A percentile compares a stretch with the other conserved stretches of the same genome.
Evolutionary conservation across 2,329 filamentous ascomycete species (phyloP).

Genomic region (Monilinia aucupariae): DNA sequence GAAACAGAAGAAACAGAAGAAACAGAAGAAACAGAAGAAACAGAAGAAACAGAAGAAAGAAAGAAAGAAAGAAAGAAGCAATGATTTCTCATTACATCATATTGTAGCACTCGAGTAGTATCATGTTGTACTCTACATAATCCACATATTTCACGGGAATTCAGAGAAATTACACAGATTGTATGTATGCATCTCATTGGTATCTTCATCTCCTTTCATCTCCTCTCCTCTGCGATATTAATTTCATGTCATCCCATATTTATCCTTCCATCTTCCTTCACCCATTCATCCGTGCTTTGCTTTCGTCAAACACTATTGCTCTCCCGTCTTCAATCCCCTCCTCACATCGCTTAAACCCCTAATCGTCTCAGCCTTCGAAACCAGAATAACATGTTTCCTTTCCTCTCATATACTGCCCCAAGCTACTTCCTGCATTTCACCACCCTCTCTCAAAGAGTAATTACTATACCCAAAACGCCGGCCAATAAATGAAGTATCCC

Average conservation of each 20-base stretch:
- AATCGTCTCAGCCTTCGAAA: neutral
- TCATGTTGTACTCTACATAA: neutral
- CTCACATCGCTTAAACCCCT: neutral
- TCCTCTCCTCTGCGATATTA: neutral
- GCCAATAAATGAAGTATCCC: neutral
- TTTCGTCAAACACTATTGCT: neutral
- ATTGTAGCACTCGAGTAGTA: too few species aligned
- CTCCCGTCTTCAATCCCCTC: neutral
- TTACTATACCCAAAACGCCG: constrained; percentile 5
- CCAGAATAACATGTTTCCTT: neutral
- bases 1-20: too few species aligned
- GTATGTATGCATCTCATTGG: neutral
- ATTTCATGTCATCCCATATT: neutral
- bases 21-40: too few species aligned
- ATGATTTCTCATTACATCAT: too few species aligned
- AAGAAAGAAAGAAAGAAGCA: too few species aligned
- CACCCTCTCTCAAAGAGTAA: neutral
- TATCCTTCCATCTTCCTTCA: neutral
- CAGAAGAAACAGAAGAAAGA: too few species aligned
- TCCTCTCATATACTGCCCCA: neutral
- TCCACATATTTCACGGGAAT: neutral
- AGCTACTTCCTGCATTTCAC: neutral
- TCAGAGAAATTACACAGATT: neutral
- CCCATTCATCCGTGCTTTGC: neutral
- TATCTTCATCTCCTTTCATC: neutral